Conservation (phyloP, 1,284 basidiomycete species). For the Caloboletus inedulis region DNA sequence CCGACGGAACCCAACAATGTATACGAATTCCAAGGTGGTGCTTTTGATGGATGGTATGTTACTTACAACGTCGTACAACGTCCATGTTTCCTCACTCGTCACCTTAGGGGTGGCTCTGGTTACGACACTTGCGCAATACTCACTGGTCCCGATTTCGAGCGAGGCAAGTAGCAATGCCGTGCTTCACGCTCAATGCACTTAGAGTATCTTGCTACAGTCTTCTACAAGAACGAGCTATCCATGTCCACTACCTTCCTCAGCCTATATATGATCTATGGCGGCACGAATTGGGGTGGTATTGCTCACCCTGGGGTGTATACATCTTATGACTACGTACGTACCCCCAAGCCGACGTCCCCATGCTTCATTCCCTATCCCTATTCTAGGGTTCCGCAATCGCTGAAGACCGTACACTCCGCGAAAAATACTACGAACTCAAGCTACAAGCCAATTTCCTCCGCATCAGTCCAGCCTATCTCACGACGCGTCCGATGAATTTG, state of each 20-base stretch:
- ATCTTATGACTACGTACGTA: conserved; percentile 46
- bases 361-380: not conserved
- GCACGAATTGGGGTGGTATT: conserved; percentile 52
- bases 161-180: conserved; percentile 15
- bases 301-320: conserved; percentile 46
- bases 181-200: not conserved
- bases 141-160: conserved; percentile 24
- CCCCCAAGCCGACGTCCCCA: not conserved
- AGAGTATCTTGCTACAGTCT: conserved; percentile 33
- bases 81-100: not conserved
- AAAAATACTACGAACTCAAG: conserved; percentile 52
- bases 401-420: conserved; percentile 46
- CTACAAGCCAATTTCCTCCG: conserved; percentile 46
- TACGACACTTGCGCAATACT: conserved; percentile 21
- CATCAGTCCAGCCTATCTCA: conserved; percentile 47
- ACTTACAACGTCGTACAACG: not conserved
- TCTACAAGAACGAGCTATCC: conserved; percentile 49
- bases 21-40: conserved; percentile 51
- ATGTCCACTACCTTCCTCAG: conserved; percentile 47
- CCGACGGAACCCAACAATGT: conserved; percentile 43
- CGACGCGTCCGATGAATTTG: conserved; percentile 43
- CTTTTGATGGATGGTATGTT: conserved; percentile 49
- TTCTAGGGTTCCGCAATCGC: conserved; percentile 45
- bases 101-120: conserved; percentile 23
- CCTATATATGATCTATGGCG: conserved; percentile 51